Evolutionary conservation across 2,329 filamentous ascomycete species (phyloP).

Genomic region (Fusarium sp.): DNA sequence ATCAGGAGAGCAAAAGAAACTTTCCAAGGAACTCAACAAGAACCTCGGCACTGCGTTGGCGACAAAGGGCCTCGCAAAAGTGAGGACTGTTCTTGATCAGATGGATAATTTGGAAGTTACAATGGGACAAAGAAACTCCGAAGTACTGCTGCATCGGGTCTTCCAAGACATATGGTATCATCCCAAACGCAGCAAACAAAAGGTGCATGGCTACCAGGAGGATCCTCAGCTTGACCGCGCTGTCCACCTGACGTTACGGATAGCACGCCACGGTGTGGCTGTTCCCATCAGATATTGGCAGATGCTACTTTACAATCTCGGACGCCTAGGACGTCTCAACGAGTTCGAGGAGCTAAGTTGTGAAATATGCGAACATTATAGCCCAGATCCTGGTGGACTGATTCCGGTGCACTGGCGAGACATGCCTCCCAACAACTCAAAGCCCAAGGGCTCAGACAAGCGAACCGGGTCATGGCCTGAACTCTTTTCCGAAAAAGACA

Average conservation of each 20-base stretch:
- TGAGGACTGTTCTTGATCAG: slow-evolving; percentile 46
- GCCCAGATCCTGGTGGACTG: slow-evolving; percentile 46
- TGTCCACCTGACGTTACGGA: slow-evolving; percentile 45
- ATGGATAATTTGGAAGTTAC: slow-evolving; percentile 49
- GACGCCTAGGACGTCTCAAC: slow-evolving; percentile 56
- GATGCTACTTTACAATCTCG: slow-evolving; percentile 57
- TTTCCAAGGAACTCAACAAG: slow-evolving; percentile 43
- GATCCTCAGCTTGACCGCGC: slow-evolving; percentile 47
- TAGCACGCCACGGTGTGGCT: slow-evolving; percentile 49
- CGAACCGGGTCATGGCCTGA: slow-evolving; percentile 18
- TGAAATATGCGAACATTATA: slow-evolving; percentile 56
- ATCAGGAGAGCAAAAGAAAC: slow-evolving; percentile 29
- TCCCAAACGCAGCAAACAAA: slow-evolving; percentile 35
- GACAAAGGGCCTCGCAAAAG: slow-evolving; percentile 33
- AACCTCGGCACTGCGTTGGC: slow-evolving; percentile 26
- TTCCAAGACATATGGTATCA: slow-evolving; percentile 48
- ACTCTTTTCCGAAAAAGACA: slow-evolving; percentile 8
- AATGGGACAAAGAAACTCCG: slow-evolving; percentile 46
- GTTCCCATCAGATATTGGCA: slow-evolving; percentile 56
- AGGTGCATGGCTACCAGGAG: slow-evolving; percentile 13
- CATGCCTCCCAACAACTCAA: slow-evolving; percentile 46
- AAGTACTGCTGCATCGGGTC: slow-evolving; percentile 40
- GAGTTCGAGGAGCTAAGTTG: slow-evolving; percentile 59
- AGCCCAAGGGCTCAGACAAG: background rate
- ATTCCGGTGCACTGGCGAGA: slow-evolving; percentile 59